Percentiles rank a stretch among this genome's conserved stretches.
phyloP scores from a whole-genome alignment of 164 flowering plant species.

The Chimonanthus salicifolius region DNA sequence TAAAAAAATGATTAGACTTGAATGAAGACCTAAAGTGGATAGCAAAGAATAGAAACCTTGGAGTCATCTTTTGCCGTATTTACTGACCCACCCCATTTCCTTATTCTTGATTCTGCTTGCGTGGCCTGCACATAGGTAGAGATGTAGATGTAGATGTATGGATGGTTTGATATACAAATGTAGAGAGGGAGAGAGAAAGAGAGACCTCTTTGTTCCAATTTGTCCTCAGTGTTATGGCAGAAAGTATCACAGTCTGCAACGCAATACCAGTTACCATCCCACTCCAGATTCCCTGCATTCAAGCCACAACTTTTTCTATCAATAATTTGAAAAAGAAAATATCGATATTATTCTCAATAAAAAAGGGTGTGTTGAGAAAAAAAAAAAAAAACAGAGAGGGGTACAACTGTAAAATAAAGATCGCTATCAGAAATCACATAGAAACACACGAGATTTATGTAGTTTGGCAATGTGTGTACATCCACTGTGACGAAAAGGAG shows the following conservation, averaged over 20 bases:
- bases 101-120: slow-evolving; percentile 15
- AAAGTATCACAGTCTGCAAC: slow-evolving; percentile 21
- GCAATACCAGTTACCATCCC: slow-evolving; percentile 28
- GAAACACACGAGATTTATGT: no score
- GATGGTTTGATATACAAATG: background rate
- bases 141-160: background rate
- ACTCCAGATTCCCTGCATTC: slow-evolving; percentile 28
- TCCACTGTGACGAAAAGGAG: no score
- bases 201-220: slow-evolving; percentile 31
- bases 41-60: background rate
- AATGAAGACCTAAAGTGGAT: background rate
- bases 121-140: slow-evolving; percentile 8
- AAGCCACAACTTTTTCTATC: background rate
- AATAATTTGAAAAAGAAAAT: background rate
- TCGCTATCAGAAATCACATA: no score
- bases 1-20: no score
- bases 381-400: no score
- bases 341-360: no score
- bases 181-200: slow-evolving; percentile 11
- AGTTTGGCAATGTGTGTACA: no score
- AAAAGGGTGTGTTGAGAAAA: no score
- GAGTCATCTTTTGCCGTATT: background rate
- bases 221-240: slow-evolving; percentile 19
- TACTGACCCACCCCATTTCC: slow-evolving; percentile 22
- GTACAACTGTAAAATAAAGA: no score